Evolutionary conservation across 2,329 filamentous ascomycete species (phyloP).

Genomic region (Epichloe gansuensis): DNA sequence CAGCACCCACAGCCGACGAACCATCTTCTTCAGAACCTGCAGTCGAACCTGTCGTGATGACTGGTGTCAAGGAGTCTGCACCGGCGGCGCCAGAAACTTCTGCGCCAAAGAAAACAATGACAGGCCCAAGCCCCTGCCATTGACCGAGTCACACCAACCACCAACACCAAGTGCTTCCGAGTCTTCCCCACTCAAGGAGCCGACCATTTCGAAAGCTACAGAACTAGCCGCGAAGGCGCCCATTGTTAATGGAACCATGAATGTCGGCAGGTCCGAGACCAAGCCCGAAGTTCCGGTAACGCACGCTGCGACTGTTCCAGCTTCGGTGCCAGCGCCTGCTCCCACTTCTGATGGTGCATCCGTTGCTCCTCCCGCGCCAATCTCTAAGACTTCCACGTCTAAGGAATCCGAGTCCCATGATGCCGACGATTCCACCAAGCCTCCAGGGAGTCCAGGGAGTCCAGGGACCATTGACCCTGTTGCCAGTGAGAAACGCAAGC

Average conservation of each 20-base stretch:
- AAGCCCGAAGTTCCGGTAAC: conserved; percentile 3
- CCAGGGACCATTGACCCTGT: conserved; percentile 8
- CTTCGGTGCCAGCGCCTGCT: conserved; percentile 5
- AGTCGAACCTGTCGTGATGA: conserved; percentile 15
- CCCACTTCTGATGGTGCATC: conserved; percentile 4
- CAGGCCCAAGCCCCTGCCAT: conserved; percentile 5
- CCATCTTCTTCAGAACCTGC: conserved; percentile 13
- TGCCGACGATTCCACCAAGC: conserved; percentile 6
- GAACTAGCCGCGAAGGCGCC: background rate
- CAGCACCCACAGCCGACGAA: background rate
- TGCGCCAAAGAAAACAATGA: conserved; percentile 4
- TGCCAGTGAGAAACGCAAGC: conserved; percentile 28
- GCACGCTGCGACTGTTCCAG: conserved; percentile 5
- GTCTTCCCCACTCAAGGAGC: background rate
- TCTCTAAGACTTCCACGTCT: background rate
- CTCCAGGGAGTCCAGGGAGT: conserved; percentile 4
- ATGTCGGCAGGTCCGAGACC: background rate
- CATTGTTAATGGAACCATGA: background rate
- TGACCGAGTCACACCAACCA: conserved; percentile 3
- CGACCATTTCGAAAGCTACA: background rate
- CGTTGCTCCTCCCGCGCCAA: conserved; percentile 1
- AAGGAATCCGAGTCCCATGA: background rate
- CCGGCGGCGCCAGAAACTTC: conserved; percentile 11
- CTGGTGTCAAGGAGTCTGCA: conserved; percentile 13
- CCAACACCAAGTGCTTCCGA: background rate